A percentile compares a stretch with the other conserved stretches of the same genome.
Evolutionary conservation across 2,329 filamentous ascomycete species (phyloP).

Genomic region (Scedosporium dehoogii): DNA sequence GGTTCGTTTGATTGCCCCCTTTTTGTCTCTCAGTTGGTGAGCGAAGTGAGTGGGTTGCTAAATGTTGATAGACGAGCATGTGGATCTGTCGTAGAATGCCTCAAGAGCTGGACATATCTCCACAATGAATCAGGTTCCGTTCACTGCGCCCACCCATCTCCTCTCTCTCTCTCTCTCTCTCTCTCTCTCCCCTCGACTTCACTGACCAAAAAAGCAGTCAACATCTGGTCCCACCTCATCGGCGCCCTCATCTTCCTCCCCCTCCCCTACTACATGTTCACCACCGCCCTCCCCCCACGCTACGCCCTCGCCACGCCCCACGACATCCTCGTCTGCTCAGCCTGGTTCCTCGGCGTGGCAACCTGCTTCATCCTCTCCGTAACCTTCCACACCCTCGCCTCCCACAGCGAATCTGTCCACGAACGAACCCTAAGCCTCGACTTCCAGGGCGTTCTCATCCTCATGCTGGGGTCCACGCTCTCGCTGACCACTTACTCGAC

Average conservation of each 20-base stretch:
- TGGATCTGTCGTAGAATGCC: slow-evolving; percentile 11
- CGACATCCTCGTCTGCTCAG: slow-evolving; percentile 29
- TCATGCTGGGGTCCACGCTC: slow-evolving; percentile 53
- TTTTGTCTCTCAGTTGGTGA: background rate
- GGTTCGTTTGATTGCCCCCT: background rate
- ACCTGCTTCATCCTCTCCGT: slow-evolving; percentile 35
- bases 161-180: too few species aligned
- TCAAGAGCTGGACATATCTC: slow-evolving; percentile 16
- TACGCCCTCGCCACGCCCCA: slow-evolving; percentile 22
- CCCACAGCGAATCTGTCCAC: slow-evolving; percentile 38
- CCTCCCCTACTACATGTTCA: slow-evolving; percentile 26
- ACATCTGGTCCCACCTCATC: slow-evolving; percentile 34
- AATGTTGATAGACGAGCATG: background rate
- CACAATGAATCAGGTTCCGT: slow-evolving; percentile 18
- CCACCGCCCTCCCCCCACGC: slow-evolving; percentile 22
- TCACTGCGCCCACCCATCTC: background rate
- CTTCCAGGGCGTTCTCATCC: slow-evolving; percentile 47
- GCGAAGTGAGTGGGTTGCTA: background rate
- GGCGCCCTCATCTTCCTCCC: slow-evolving; percentile 28
- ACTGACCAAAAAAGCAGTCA: slow-evolving; percentile 21
- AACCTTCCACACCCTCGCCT: slow-evolving; percentile 46
- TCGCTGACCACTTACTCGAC: slow-evolving; percentile 47
- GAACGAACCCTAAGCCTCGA: slow-evolving; percentile 47
- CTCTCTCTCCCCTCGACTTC: too few species aligned
- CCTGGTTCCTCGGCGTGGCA: slow-evolving; percentile 33